A percentile compares a stretch with the other conserved stretches of the same genome.
Conservation (phyloP, 352 stramenopile genomes). For the Phytophthora europaea region DNA sequence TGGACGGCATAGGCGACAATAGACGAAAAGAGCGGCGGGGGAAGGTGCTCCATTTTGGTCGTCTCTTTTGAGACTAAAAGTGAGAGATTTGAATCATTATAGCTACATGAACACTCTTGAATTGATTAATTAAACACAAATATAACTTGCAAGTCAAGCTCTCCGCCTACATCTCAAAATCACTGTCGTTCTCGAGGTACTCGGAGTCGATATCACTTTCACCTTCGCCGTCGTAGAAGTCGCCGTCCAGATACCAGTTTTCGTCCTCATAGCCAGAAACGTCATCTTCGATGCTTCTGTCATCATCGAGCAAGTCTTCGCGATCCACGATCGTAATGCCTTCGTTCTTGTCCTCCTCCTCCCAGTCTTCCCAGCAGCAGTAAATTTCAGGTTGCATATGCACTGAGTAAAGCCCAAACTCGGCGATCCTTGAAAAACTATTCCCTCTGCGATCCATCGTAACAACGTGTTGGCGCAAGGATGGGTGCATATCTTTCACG, state of each 20-base stretch:
- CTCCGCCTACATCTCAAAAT: background rate
- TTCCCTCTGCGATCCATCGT: slow-evolving; percentile 5
- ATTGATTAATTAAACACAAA: too few relatives aligned
- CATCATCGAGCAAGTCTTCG: background rate
- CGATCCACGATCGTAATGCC: slow-evolving; percentile 1
- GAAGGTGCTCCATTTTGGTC: slow-evolving; percentile 27
- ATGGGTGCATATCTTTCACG: slow-evolving; percentile 22
- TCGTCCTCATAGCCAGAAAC: background rate
- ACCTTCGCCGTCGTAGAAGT: slow-evolving; percentile 2
- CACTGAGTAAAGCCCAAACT: slow-evolving; percentile 28
- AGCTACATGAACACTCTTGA: background rate
- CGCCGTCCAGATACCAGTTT: background rate
- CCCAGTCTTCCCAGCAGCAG: slow-evolving; percentile 23
- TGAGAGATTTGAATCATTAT: background rate
- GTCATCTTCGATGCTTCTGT: background rate
- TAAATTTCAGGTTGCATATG: slow-evolving; percentile 5
- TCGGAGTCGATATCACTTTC: background rate
- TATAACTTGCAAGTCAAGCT: background rate
- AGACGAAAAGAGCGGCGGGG: slow-evolving; percentile 32
- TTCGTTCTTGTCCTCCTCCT: background rate
- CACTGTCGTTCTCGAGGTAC: background rate
- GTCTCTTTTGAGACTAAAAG: background rate
- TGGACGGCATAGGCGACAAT: slow-evolving; percentile 42
- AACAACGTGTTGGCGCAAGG: slow-evolving; percentile 23
- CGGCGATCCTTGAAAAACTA: slow-evolving; percentile 23